Conservation (phyloP, 2,329 filamentous ascomycete genomes). For the Epicoccum sorghinum region DNA sequence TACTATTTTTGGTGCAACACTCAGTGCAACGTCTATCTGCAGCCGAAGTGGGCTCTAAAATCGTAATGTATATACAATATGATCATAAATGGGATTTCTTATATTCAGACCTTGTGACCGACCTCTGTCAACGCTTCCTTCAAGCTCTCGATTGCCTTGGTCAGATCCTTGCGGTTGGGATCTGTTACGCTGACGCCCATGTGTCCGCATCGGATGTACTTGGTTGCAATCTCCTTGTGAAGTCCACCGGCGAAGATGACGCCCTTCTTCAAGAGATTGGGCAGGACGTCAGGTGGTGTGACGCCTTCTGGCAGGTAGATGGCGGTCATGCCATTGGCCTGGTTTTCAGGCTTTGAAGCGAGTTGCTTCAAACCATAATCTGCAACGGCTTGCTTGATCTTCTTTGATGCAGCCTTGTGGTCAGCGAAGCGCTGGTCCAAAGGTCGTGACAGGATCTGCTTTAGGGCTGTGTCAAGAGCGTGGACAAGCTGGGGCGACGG, state of each 20-base stretch:
- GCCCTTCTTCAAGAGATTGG: constrained; percentile 82
- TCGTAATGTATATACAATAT: constrained; percentile 5
- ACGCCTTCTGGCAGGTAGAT: constrained; percentile 91
- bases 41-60: not conserved
- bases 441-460: constrained; percentile 81
- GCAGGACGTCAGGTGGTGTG: constrained; percentile 80
- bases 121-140: constrained; percentile 76
- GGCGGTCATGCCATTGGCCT: constrained; percentile 97
- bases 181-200: constrained; percentile 96
- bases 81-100: not conserved
- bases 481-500: constrained; percentile 93
- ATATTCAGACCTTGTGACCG: constrained; percentile 60
- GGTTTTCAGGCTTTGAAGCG: constrained; percentile 82
- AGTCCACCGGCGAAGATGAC: constrained; percentile 94
- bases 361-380: constrained; percentile 87
- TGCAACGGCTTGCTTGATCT: constrained; percentile 81
- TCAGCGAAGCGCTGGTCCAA: constrained; percentile 81
- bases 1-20: constrained; percentile 1
- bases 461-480: constrained; percentile 87
- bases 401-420: constrained; percentile 80
- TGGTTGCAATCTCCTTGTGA: constrained; percentile 92
- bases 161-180: constrained; percentile 77
- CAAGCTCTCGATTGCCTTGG: constrained; percentile 80
- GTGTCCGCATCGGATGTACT: constrained; percentile 95
- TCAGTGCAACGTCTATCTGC: constrained; percentile 1